These are phyloP conservation scores for Podosphaera aphanis DNA, from an alignment of 2,329 filamentous ascomycete species.

Conservation along the genomic window DNA sequence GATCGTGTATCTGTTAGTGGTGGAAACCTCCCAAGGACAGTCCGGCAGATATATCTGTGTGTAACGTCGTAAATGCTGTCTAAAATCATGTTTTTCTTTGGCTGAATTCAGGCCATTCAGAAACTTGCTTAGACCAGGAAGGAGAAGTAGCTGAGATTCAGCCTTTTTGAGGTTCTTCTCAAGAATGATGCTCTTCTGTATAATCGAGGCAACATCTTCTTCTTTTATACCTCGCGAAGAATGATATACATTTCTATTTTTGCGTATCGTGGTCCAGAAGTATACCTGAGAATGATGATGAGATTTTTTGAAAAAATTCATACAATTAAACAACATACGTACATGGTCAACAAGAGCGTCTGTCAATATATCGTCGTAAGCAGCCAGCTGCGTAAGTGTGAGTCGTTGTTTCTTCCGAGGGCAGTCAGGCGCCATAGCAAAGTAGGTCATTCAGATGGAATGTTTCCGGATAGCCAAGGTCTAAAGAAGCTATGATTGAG, in stretches of 20 bases:
- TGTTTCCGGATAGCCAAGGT: too few relatives aligned
- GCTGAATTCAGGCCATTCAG: conserved; percentile 41
- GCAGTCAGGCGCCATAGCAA: conserved; percentile 21
- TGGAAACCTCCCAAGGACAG: conserved; percentile 82
- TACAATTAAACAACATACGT: conserved; percentile 20
- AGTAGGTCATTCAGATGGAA: too few relatives aligned
- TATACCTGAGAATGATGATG: conserved; percentile 37
- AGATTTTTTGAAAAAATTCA: not conserved
- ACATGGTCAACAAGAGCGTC: conserved; percentile 91
- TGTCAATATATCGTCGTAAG: conserved; percentile 87
- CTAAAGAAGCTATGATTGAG: too few relatives aligned
- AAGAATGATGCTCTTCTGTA: conserved; percentile 46
- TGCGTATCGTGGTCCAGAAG: conserved; percentile 91
- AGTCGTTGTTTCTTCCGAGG: conserved; percentile 43
- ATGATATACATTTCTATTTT: conserved; percentile 73
- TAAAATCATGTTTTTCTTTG: conserved; percentile 70
- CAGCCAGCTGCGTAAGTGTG: conserved; percentile 66
- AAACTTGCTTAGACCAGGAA: conserved; percentile 54
- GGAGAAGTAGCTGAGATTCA: conserved; percentile 46
- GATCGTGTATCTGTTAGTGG: conserved; percentile 72
- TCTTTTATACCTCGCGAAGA: conserved; percentile 52
- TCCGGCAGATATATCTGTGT: conserved; percentile 82
- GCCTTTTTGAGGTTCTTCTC: conserved; percentile 47
- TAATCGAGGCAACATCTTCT: conserved; percentile 34
- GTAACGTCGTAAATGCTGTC: conserved; percentile 67